Evolutionary conservation across 163 green algal species (phyloP).

Genomic region (Volvox carteri): DNA sequence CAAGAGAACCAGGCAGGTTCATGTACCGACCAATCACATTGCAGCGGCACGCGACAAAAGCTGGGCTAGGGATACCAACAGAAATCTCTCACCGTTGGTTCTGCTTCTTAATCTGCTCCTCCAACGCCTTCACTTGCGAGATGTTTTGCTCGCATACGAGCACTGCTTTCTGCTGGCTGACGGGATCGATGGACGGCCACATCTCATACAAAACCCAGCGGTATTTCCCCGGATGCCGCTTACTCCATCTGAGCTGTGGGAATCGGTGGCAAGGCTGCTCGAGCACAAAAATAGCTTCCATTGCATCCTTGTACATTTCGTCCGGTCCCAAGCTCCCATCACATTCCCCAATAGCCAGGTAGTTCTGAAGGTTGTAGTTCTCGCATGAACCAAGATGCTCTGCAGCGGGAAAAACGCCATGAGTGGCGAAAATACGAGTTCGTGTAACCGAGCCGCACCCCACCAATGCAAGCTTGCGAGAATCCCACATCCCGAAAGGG

Average conservation of each 20-base stretch:
- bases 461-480: too few relatives aligned
- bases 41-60: too few relatives aligned
- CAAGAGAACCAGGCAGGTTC: too few relatives aligned
- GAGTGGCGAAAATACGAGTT: neutral
- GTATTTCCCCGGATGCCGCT: conserved; percentile 71
- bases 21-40: too few relatives aligned
- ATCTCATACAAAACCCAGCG: conserved; percentile 82
- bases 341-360: conserved; percentile 71
- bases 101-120: conserved; percentile 74
- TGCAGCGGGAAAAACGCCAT: conserved; percentile 38
- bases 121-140: conserved; percentile 74
- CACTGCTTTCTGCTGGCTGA: conserved; percentile 65
- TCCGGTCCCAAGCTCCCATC: conserved; percentile 63
- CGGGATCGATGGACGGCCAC: conserved; percentile 75
- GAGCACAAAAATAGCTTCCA: conserved; percentile 66
- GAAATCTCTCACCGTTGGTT: conserved; percentile 60
- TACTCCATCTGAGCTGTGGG: conserved; percentile 73
- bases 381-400: conserved; percentile 68
- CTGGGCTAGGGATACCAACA: too few relatives aligned
- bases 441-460: neutral
- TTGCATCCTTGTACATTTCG: conserved; percentile 67
- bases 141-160: conserved; percentile 80
- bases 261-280: conserved; percentile 68
- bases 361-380: conserved; percentile 70
- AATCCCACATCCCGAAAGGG: too few relatives aligned